Evolutionary conservation across 495 filamentous ascomycete species (phyloP), one percentile per base, ranked within the genome.

Genomic region (Podospora sp.): DNA sequence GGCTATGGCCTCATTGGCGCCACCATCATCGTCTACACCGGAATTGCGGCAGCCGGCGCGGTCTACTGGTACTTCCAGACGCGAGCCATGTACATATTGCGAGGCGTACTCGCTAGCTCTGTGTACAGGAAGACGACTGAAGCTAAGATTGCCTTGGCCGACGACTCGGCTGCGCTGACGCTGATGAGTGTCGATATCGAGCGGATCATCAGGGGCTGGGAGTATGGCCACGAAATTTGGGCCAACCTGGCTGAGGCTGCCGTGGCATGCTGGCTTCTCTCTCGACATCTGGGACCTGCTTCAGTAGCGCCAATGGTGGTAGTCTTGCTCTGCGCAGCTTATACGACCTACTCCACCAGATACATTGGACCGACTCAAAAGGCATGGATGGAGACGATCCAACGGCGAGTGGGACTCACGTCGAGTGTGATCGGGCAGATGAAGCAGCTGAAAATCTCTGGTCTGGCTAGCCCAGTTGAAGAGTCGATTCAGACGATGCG

Each of bases 1-100:
- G 77, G 73, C 0, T 81, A 78, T 57, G 79, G 79, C 0, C 69
- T 81, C 5, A 79, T 81, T 24, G 77, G 79, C 1, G 75, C 75
- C 1, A 71, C 69, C 12, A 35, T 71, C 1, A 52, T 78, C 25
- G 70, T 77, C 33, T 78, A 73, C 50, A 70, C 71, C 2, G 71
- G 75, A 0, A 72, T 74, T 26, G 76, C 73, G 2, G 53, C 70
- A 16, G 83, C 84, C 0, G 82, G 69, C 0, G 80, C 79, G 0
- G 73, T 83, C 50, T 87, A 90, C 60, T 82, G 85, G 70, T 87
- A 90, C 69, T 75, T 80, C n/a, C 83, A 82, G 1, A 86, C 85
- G 66, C 84, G 88, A 0, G 77, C 77, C 16, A 81, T 89, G 24
- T 89, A 84, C 26, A 89, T 88, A 86, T 76, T 82, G 2, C 80